A percentile compares a stretch with the other conserved stretches of the same genome.
phyloP scores from a whole-genome alignment of 2,329 filamentous ascomycete species.

The Geosmithia morbida region DNA sequence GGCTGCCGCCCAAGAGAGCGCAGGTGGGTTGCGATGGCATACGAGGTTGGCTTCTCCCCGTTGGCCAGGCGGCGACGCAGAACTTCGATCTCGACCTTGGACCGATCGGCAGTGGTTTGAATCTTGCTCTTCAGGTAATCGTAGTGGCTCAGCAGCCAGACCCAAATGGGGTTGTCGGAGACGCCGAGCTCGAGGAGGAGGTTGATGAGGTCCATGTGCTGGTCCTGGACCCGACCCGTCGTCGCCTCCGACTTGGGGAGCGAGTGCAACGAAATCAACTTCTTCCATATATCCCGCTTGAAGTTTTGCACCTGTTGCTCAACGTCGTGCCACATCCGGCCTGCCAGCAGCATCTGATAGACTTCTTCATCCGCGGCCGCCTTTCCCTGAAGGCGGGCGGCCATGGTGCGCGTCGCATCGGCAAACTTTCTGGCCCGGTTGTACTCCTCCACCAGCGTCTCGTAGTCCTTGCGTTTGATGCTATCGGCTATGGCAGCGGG shows the following conservation, averaged over 20 bases:
- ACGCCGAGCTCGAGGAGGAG: slow-evolving; percentile 87
- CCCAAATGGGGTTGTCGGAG: slow-evolving; percentile 90
- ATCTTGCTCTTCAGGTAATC: slow-evolving; percentile 84
- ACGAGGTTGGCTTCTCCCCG: slow-evolving; percentile 54
- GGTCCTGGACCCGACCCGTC: slow-evolving; percentile 51
- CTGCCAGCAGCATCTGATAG: slow-evolving; percentile 76
- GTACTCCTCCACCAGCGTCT: slow-evolving; percentile 76
- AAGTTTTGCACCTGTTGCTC: slow-evolving; percentile 75
- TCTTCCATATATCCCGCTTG: slow-evolving; percentile 82
- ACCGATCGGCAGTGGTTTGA: slow-evolving; percentile 64
- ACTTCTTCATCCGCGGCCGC: slow-evolving; percentile 64
- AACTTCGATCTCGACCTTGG: slow-evolving; percentile 84
- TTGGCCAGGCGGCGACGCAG: slow-evolving; percentile 67
- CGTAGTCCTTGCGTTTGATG: slow-evolving; percentile 85
- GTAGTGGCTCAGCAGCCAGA: slow-evolving; percentile 84
- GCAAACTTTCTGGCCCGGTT: slow-evolving; percentile 68
- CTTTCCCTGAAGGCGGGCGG: slow-evolving; percentile 36
- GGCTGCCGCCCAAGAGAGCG: slow-evolving; percentile 56
- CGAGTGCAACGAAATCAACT: slow-evolving; percentile 54
- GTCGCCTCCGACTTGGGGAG: slow-evolving; percentile 31
- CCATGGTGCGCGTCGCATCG: slow-evolving; percentile 60
- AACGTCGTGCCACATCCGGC: slow-evolving; percentile 90
- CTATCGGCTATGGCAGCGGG: slow-evolving; percentile 65
- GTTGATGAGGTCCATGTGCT: slow-evolving; percentile 81
- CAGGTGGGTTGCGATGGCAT: slow-evolving; percentile 60